phyloP scores from a whole-genome alignment of 129 eudicot genomes.

The Daucus carota region DH1_v3.0 NC_030383.2:14013001-14013500 shows the following conservation, averaged over 20 bases:
- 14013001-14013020: constrained; percentile 61
- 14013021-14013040: constrained; percentile 54
- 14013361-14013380: neutral
- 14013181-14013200: neutral
- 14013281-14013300: no score
- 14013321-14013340: neutral
- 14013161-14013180: constrained; percentile 25
- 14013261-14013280: no score
- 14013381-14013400: neutral
- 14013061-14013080: constrained; percentile 31
- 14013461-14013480: neutral
- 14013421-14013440: neutral
- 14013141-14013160: constrained; percentile 27
- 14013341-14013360: neutral
- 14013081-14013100: constrained; percentile 37
- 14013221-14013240: no score
- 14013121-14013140: constrained; percentile 31
- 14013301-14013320: neutral
- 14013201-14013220: no score
- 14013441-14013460: neutral
- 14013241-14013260: no score
- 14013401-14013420: neutral
- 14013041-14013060: constrained; percentile 54
- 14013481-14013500: neutral
- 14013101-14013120: constrained; percentile 34